Conservation (phyloP, 2,329 filamentous ascomycete species). For the Fusarium sp. region DNA sequence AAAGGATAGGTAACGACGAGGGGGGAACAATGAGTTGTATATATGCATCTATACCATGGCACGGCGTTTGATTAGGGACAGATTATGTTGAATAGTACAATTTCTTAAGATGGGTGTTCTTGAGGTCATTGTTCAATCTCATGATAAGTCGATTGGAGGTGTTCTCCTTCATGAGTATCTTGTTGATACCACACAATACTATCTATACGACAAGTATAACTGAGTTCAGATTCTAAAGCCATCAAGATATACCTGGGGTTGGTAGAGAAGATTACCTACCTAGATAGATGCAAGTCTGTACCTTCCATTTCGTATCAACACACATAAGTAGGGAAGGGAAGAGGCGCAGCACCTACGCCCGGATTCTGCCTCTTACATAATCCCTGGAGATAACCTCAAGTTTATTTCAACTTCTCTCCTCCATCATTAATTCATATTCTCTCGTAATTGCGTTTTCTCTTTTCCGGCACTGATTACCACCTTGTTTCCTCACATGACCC, state of each 20-base stretch:
- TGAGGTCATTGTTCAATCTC: neutral
- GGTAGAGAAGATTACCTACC: neutral
- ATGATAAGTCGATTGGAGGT: neutral
- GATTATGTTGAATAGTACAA: slow-evolving; percentile 42
- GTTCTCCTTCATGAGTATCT: neutral
- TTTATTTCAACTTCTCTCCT: neutral
- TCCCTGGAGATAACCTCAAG: neutral
- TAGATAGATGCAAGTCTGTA: neutral
- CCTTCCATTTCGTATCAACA: neutral
- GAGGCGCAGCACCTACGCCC: neutral
- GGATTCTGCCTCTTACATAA: neutral
- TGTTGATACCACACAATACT: neutral
- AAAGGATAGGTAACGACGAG: slow-evolving; percentile 28
- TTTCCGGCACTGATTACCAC: neutral
- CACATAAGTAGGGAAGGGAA: neutral
- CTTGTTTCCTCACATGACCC: neutral
- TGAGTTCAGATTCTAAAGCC: neutral
- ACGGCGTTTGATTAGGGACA: slow-evolving; percentile 48
- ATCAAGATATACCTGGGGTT: neutral
- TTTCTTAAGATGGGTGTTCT: neutral
- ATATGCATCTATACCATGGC: slow-evolving; percentile 56
- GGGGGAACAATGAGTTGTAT: slow-evolving; percentile 40
- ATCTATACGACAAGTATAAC: neutral
- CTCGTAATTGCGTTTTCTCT: neutral
- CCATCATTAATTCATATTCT: neutral